Evolutionary conservation across 306 rosid genomes (phyloP), one percentile per base, ranked within the genome.

Genomic region (Dryas octopetala): DNA sequence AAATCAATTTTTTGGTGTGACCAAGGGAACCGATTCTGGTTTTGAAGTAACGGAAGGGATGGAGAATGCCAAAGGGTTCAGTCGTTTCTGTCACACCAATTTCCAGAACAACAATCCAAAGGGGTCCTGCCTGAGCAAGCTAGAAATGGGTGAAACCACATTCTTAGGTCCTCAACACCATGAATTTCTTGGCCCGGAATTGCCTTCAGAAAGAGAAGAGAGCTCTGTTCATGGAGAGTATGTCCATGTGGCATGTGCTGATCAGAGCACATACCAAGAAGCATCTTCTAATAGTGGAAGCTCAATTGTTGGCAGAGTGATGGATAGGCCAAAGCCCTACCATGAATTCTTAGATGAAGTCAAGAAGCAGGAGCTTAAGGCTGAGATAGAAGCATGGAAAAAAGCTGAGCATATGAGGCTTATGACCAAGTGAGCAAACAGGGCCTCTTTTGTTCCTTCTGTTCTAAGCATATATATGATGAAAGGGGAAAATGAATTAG

Each of bases 401-500:
- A 92, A 80, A 78, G 85, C 82, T 70, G 83, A 83, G 77, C 86
- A 84, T 26, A 26, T 63, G 80, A 77, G 81, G 59, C 80, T 90
- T 6, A 80, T 83, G 80, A 67, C 85, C 53, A 88, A 76, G 93
- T 92, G 60, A 72, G 86, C 44, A 38, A 13, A 50, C 16, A 5
- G 32, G 23, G 57, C 47, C 46, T 38, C 44, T 2, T 0, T 70
- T 23, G 5, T 38, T 23, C 6, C 13, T 2, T 23, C 7, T 7
- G 48, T 13, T 11, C 9, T 41, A 28, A 43, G 5, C 8, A 59
- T 17, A 17, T 19, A 14, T 45, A 5, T 11, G 4, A 41, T 9
- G 53, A 15, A 41, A 14, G 15, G 17, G 15, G 14, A 48, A 78
- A 61, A 51, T 38, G 46, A 50, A 50, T 32, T 38, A 41, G 5